These are phyloP conservation scores for Typha latifolia DNA, from an alignment of 176 grass and related monocot species.

Conservation along the genomic window DNA sequence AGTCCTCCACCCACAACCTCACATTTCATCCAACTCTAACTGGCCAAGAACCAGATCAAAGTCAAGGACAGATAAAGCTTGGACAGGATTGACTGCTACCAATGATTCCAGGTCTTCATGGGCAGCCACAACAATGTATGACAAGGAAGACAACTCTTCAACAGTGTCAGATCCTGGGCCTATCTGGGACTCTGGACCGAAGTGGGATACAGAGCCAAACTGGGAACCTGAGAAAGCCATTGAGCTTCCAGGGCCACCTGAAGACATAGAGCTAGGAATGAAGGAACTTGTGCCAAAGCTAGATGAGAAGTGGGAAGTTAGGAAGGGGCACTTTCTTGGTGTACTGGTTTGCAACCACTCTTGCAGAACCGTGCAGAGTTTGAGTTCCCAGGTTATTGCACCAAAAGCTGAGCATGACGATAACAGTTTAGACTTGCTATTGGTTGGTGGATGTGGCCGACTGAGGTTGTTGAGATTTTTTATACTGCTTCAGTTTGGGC, in stretches of 20 bases:
- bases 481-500: constrained; percentile 73
- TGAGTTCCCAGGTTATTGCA: constrained; percentile 88
- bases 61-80: constrained; percentile 52
- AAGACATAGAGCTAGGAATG: constrained; percentile 35
- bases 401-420: constrained; percentile 89
- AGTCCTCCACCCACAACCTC: constrained; percentile 70
- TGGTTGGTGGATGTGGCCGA: constrained; percentile 78
- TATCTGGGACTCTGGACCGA: constrained; percentile 80
- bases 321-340: constrained; percentile 87
- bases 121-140: constrained; percentile 69
- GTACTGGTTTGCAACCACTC: constrained; percentile 95
- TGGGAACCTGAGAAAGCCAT: constrained; percentile 65
- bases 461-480: constrained; percentile 91
- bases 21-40: constrained; percentile 58
- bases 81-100: constrained; percentile 29
- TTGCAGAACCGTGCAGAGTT: constrained; percentile 90
- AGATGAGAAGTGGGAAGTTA: constrained; percentile 93
- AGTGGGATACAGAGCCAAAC: constrained; percentile 66
- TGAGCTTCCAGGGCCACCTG: constrained; percentile 41
- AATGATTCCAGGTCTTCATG: constrained; percentile 60
- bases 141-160: constrained; percentile 95
- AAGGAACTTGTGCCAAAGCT: constrained; percentile 82
- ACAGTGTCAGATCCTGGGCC: constrained; percentile 94
- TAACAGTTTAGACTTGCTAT: constrained; percentile 80
- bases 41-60: constrained; percentile 89